Evolutionary conservation across 208 protist genomes (phyloP).

Genomic region (Wallacemonas sp.): DNA sequence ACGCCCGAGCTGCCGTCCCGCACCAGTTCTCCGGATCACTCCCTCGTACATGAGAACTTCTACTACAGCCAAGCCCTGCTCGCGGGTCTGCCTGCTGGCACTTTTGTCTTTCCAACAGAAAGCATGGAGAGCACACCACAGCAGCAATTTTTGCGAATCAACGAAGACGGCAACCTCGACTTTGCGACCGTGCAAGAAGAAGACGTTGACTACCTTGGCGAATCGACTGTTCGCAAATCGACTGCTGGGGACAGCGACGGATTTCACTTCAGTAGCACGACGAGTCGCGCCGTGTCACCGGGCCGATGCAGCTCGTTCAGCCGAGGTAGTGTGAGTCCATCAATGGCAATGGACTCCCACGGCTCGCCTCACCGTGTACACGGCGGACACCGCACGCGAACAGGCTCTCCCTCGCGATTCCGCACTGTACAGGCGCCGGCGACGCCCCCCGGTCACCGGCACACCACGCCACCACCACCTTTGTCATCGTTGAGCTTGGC

Average conservation of each 20-base stretch:
- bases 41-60: conserved; percentile 76
- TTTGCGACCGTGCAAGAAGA: conserved; percentile 62
- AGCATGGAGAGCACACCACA: conserved; percentile 26
- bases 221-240: conserved; percentile 25
- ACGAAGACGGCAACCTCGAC: conserved; percentile 78
- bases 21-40: conserved; percentile 52
- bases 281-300: conserved; percentile 34
- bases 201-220: conserved; percentile 40
- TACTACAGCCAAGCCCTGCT: conserved; percentile 59
- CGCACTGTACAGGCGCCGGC: conserved; percentile 28
- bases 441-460: conserved; percentile 10
- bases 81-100: conserved; percentile 53
- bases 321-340: conserved; percentile 24
- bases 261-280: conserved; percentile 21
- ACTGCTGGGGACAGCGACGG: conserved; percentile 32
- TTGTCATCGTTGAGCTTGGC: not conserved
- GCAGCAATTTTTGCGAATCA: conserved; percentile 83
- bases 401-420: conserved; percentile 53
- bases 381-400: conserved; percentile 26
- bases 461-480: conserved; percentile 15
- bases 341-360: conserved; percentile 15
- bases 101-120: conserved; percentile 70
- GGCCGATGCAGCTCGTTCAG: conserved; percentile 43
- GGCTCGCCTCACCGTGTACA: conserved; percentile 26
- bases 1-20: conserved; percentile 32